Evolutionary conservation across 257 asterid species (phyloP).

Genomic region (Solanum tarijense): DNA sequence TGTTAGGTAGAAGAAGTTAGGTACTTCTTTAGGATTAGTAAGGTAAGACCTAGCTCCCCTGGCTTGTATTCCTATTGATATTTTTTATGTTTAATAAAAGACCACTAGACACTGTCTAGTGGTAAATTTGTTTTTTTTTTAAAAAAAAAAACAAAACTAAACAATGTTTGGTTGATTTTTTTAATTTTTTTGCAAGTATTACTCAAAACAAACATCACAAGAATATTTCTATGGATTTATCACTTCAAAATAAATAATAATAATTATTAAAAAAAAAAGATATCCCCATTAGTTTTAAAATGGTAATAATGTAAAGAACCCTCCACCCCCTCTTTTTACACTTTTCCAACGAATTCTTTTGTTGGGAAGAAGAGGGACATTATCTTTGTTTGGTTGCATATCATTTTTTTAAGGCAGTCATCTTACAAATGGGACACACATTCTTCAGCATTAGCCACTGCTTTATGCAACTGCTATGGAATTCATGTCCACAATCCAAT

Average conservation of each 20-base stretch:
- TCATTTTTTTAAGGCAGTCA: constrained; percentile 45
- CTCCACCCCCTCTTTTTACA: neutral
- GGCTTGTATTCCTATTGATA: too few relatives aligned
- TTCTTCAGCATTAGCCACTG: constrained; percentile 81
- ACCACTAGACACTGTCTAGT: too few relatives aligned
- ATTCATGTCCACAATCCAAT: constrained; percentile 73
- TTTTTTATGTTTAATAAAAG: too few relatives aligned
- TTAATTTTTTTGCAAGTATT: neutral
- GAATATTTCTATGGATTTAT: neutral
- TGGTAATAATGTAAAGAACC: neutral
- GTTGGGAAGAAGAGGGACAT: neutral
- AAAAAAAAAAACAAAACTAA: too few relatives aligned
- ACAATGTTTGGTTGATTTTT: neutral
- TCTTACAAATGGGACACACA: constrained; percentile 84
- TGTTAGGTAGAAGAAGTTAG: too few relatives aligned
- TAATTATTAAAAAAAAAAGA: neutral
- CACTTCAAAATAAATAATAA: neutral
- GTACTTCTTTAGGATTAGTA: too few relatives aligned
- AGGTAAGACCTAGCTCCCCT: too few relatives aligned
- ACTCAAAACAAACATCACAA: neutral
- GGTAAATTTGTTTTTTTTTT: too few relatives aligned
- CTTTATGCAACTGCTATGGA: constrained; percentile 64
- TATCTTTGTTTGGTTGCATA: neutral
- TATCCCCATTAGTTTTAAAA: neutral
- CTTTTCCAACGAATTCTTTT: neutral